Evolutionary conservation across 2,329 filamentous ascomycete genomes (phyloP), one percentile per base, ranked within the genome.

Genomic region (Domatiomyces globalis): DNA sequence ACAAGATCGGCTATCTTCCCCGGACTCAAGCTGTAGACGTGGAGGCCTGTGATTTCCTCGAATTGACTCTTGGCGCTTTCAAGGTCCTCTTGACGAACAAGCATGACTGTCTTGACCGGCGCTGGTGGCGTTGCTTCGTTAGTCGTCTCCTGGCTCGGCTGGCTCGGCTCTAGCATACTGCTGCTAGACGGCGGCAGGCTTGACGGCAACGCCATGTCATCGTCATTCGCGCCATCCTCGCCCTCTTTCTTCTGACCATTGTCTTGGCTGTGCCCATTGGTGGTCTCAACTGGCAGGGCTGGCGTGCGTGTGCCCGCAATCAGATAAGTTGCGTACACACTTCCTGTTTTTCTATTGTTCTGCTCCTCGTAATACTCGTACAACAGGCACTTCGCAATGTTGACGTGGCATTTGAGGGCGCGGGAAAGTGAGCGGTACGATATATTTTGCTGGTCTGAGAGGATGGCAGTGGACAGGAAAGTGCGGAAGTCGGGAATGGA

Each of bases 241-340:
- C 33, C 15, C 33, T 83, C 75, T 36, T 73, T 69, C 20, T 63
- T 63, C 33, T 55, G 50, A 20, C 52, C 51, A 27, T 56, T 52
- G 18, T 5, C 33, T 15, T 15, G 10, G 33, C 49, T 42, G 25
- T 44, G 46, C 42, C 51, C 57, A 51, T 56, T 56, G 10, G 43
- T 56, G 10, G 43, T 46, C n/a, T 18, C 33, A 9, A 17, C 33
- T 15, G 33, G 15, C 33, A 15, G 33, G 9, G 10, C 33, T 10
- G 33, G 10, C 12, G 10, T 39, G 33, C 33, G 84, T 19, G 72
- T 77, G 42, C 90, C 92, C 48, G 82, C 84, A 45, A 98, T 65
- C 47, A 95, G 72, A 68, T 95, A 98, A n/a, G 88, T 95, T 45
- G 90, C 92, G 69, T 94, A 80, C n/a, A 95, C 73, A 22, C 80